These are phyloP conservation scores for Panaeolus cyanescens DNA, from an alignment of 768 basidiomycete genomes.

Conservation along the genomic window DNA sequence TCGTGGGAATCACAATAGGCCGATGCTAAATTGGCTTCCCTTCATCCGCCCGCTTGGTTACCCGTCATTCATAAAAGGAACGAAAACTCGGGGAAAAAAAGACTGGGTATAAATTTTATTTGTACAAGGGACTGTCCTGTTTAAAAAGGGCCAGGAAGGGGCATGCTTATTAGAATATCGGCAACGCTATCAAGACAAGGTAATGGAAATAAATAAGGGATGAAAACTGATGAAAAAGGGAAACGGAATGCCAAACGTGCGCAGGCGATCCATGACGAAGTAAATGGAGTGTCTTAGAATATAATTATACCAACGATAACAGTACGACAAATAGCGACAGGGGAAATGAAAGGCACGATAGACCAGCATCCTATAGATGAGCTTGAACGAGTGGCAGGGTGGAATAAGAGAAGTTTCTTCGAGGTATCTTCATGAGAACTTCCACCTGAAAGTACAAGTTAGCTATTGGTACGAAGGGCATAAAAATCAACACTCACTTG, in stretches of 20 bases:
- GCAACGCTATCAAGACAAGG: neutral
- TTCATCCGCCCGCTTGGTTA: neutral
- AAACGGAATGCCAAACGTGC: neutral
- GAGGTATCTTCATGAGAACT: neutral
- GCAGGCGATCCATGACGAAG: neutral
- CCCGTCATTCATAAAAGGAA: neutral
- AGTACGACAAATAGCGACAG: neutral
- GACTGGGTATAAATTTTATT: neutral
- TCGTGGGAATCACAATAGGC: neutral
- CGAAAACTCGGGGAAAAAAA: neutral
- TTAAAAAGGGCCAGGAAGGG: neutral
- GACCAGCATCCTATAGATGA: neutral
- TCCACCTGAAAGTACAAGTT: neutral
- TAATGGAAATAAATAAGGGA: neutral
- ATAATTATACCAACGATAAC: conserved; percentile 1
- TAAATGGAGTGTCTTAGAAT: neutral
- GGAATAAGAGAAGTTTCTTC: neutral
- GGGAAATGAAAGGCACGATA: neutral
- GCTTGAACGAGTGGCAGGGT: neutral
- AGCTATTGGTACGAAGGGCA: neutral
- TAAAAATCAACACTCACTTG: conserved; percentile 38
- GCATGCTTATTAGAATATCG: neutral
- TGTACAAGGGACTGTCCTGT: neutral
- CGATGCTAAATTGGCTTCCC: neutral
- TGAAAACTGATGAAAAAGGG: neutral